Base-by-base conservation (phyloP, 257 asterid genomes). In the Fraxinus pennsylvanica region DNA sequence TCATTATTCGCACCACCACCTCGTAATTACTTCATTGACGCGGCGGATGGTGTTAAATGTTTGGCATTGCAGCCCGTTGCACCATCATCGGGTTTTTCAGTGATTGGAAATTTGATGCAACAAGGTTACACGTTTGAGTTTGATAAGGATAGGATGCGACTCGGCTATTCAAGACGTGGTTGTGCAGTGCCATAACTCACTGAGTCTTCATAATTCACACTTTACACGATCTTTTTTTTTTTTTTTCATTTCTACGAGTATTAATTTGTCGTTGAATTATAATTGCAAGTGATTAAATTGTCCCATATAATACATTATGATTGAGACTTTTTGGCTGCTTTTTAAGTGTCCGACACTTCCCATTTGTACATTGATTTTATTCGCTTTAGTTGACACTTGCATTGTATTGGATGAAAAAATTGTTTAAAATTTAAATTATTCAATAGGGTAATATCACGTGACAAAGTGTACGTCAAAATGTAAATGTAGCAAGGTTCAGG, bases 71-170 rank as follows among this genome's bases (percentile, higher is more conserved):
- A 89, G 70, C 94, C 96, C 0, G 91, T 90, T 1, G 10, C 78
- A 0, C 68, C 89, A 9, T 80, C 76, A 0, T 54, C 81, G 8
- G 96, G 94, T 0, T 86, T 86, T 17, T 87, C 97, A 5, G 89
- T 93, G n/a, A 77, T 93, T 22, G 98, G 98, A 36, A 93, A 93
- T 86, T 45, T 93, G 69, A 91, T 93, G 96, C 97, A 93, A 39
- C 98, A 93, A 73, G 98, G 98, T 0, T 93, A 83, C 71, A 74
- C 80, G 43, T 88, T 93, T 72, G 93, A 93, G 66, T 91, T 89
- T 74, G 98, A 90, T 35, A 86, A 76, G 71, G 98, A 85, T 32
- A 86, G 85, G 63, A 76, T 87, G 9, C 85, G 85, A 8, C 79
- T 93, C 0, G 98, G 98, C 5, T 91, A 88, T 21, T 73, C 96